phyloP scores from a whole-genome alignment of 257 asterid species.

The Solanum ossicruentum region DNA sequence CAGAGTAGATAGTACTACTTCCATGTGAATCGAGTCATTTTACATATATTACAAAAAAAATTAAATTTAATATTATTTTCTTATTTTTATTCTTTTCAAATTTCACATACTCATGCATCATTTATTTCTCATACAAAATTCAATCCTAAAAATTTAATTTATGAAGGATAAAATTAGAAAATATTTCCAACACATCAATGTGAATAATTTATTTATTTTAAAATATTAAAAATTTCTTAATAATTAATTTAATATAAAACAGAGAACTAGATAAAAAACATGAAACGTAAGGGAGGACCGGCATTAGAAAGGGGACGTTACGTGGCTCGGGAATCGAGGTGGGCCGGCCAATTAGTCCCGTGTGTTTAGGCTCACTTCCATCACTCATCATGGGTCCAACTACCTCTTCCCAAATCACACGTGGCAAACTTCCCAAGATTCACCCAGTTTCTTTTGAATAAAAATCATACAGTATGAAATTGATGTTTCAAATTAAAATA shows the following conservation, averaged over 20 bases:
- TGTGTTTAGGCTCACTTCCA: neutral
- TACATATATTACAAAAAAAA: too few relatives aligned
- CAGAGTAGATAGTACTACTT: neutral
- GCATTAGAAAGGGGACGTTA: neutral
- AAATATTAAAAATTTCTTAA: too few relatives aligned
- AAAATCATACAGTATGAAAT: neutral
- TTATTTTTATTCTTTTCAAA: too few relatives aligned
- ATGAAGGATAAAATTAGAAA: too few relatives aligned
- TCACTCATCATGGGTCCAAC: neutral
- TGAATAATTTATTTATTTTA: too few relatives aligned
- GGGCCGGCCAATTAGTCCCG: conserved; percentile 1
- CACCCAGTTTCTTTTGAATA: neutral
- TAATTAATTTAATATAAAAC: too few relatives aligned
- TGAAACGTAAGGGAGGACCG: neutral
- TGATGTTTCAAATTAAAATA: neutral
- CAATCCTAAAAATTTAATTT: too few relatives aligned
- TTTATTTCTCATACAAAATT: too few relatives aligned
- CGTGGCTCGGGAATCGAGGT: neutral
- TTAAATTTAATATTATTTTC: too few relatives aligned
- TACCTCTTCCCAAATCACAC: neutral
- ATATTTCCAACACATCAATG: too few relatives aligned
- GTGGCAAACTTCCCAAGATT: neutral
- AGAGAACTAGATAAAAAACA: neutral
- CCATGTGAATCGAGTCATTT: too few relatives aligned
- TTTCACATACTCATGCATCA: too few relatives aligned